Percentiles rank a stretch among this genome's conserved stretches.
phyloP scores from a whole-genome alignment of 345 rosid genomes.

The Dovyalis caffra region DNA sequence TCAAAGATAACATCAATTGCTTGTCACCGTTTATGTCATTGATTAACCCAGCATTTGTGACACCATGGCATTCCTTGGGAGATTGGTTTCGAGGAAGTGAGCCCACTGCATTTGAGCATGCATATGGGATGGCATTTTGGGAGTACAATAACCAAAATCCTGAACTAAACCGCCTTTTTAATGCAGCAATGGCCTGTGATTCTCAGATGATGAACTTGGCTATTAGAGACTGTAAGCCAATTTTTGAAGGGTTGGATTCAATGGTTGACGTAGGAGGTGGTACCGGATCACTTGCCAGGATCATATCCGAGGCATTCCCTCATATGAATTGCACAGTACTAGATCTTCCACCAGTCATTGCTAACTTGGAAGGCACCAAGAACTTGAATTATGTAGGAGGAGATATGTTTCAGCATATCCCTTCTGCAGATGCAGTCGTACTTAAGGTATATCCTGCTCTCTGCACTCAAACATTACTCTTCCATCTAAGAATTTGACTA shows the following conservation, averaged over 20 bases:
- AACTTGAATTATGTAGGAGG: conserved; percentile 26
- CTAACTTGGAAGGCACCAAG: conserved; percentile 13
- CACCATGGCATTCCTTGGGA: conserved; percentile 5
- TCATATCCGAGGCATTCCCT: conserved; percentile 12
- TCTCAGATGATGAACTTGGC: conserved; percentile 15
- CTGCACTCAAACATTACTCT: neutral
- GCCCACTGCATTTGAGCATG: conserved; percentile 11
- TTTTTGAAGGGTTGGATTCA: conserved; percentile 19
- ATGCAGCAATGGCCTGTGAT: conserved; percentile 29
- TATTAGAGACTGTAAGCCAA: conserved; percentile 3
- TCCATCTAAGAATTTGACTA: neutral
- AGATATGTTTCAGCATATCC: conserved; percentile 27
- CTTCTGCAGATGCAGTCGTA: conserved; percentile 22
- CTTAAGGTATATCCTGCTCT: conserved; percentile 19
- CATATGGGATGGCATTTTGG: conserved; percentile 21
- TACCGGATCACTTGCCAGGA: conserved; percentile 19
- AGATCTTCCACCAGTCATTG: conserved; percentile 23
- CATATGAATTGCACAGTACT: conserved; percentile 18
- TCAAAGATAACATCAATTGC: conserved; percentile 31
- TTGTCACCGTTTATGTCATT: conserved; percentile 34
- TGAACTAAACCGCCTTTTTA: conserved; percentile 7
- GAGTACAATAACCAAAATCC: conserved; percentile 12
- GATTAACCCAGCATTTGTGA: conserved; percentile 2
- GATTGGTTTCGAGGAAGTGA: conserved; percentile 22
- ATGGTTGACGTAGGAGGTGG: conserved; percentile 28